A percentile compares a stretch with the other conserved stretches of the same genome.
These are phyloP conservation scores for Cordyceps tenuipes DNA, from an alignment of 2,329 filamentous ascomycete genomes.

Conservation along the genomic window DNA sequence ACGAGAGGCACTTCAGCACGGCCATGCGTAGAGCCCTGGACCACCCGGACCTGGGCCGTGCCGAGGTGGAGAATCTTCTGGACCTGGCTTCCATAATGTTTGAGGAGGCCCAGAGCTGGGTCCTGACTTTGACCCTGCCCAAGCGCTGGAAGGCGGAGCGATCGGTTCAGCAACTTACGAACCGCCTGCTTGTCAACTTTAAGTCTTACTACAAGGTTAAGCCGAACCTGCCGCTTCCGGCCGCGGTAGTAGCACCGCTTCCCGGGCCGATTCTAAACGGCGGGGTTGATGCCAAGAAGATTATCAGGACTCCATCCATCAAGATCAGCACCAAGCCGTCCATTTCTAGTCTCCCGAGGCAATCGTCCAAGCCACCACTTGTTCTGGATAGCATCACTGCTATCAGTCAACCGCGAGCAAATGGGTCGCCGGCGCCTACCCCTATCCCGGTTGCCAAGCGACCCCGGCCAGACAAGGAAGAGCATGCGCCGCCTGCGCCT, in stretches of 20 bases:
- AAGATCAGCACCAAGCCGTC: conserved; percentile 29
- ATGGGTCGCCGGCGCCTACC: conserved; percentile 16
- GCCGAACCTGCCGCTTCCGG: conserved; percentile 23
- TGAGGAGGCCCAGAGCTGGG: conserved; percentile 34
- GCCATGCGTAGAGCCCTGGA: conserved; percentile 37
- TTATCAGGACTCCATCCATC: conserved; percentile 28
- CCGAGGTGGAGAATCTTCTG: conserved; percentile 33
- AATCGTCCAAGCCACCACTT: conserved; percentile 11
- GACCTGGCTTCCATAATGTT: conserved; percentile 40
- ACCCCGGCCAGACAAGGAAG: conserved; percentile 30
- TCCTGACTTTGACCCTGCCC: conserved; percentile 33
- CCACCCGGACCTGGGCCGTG: conserved; percentile 30
- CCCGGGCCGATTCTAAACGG: conserved; percentile 10
- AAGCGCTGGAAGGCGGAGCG: conserved; percentile 33
- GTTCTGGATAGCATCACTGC: conserved; percentile 22
- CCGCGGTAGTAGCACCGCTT: conserved; percentile 27
- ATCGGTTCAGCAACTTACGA: conserved; percentile 26
- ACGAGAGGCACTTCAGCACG: conserved; percentile 31
- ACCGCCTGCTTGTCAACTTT: conserved; percentile 27
- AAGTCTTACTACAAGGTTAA: conserved; percentile 14
- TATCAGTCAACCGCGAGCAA: conserved; percentile 16
- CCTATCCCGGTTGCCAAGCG: conserved; percentile 24
- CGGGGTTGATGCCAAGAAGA: conserved; percentile 22
- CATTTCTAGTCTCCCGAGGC: conserved; percentile 16
- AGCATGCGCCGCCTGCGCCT: conserved; percentile 25